These are phyloP conservation scores for Quercus engelmannii DNA, from an alignment of 306 rosid genomes.

Conservation along the genomic window DNA sequence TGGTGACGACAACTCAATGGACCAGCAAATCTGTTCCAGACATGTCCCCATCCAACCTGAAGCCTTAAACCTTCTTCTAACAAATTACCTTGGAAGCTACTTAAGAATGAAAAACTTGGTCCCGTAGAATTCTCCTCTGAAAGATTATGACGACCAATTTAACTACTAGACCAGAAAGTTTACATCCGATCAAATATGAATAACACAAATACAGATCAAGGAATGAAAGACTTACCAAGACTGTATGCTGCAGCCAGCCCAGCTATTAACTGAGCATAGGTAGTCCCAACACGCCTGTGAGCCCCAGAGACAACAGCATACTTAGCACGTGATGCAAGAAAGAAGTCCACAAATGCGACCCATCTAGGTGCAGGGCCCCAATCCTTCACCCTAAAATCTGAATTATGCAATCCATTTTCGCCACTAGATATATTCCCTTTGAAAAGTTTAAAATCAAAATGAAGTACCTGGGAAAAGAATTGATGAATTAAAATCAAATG, in stretches of 20 bases:
- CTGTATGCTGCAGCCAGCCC: conserved; percentile 77
- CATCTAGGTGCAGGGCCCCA: conserved; percentile 99
- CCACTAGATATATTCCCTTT: conserved; percentile 58
- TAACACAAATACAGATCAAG: neutral
- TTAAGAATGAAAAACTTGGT: conserved; percentile 58
- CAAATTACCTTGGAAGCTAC: conserved; percentile 83
- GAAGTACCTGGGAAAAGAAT: conserved; percentile 60
- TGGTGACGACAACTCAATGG: conserved; percentile 75
- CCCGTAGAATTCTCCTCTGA: conserved; percentile 55
- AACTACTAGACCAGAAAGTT: conserved; percentile 6
- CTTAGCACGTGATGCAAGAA: conserved; percentile 85
- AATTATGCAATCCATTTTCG: conserved; percentile 39
- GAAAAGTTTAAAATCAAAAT: conserved; percentile 78
- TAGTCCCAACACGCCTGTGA: conserved; percentile 91
- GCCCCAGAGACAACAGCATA: conserved; percentile 85
- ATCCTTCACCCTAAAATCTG: conserved; percentile 78
- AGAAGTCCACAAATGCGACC: conserved; percentile 98
- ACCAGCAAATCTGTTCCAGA: conserved; percentile 93
- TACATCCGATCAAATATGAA: neutral
- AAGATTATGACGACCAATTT: neutral
- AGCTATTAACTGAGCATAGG: conserved; percentile 93
- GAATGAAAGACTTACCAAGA: conserved; percentile 41
- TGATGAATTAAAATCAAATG: neutral
- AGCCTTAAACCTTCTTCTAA: conserved; percentile 69
- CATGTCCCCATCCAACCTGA: conserved; percentile 98